Evolutionary conservation across 2,329 filamentous ascomycete genomes (phyloP).

Genomic region (Aureobasidium vineae): DNA sequence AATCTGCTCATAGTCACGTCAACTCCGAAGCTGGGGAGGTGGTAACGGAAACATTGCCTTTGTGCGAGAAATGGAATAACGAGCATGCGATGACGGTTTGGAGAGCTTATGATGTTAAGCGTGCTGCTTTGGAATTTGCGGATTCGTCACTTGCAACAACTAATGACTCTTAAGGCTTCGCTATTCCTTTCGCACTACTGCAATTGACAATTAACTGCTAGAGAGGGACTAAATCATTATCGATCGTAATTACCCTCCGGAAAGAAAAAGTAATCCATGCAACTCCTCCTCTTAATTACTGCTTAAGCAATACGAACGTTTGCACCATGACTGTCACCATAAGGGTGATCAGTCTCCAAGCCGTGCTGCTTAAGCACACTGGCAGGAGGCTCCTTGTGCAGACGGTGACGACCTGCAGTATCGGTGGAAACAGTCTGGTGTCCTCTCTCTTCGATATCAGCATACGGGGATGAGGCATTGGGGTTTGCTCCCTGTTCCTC

Average conservation of each 20-base stretch:
- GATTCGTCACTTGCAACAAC: too few relatives aligned
- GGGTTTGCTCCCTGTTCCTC: conserved; percentile 29
- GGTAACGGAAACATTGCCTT: background rate
- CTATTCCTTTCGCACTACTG: too few relatives aligned
- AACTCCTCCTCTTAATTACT: background rate
- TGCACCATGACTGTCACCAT: background rate
- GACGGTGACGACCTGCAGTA: conserved; percentile 37
- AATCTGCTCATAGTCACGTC: background rate
- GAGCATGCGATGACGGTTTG: conserved; percentile 9
- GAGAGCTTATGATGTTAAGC: conserved; percentile 12
- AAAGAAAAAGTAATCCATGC: background rate
- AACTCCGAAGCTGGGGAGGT: background rate
- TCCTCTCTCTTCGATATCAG: conserved; percentile 33
- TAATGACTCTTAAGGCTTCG: too few relatives aligned
- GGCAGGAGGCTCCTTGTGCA: conserved; percentile 45
- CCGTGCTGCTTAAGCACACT: conserved; percentile 36
- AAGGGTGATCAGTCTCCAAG: background rate
- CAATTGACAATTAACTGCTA: too few relatives aligned
- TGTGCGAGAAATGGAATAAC: background rate
- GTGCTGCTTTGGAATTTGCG: conserved; percentile 11
- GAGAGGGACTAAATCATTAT: background rate
- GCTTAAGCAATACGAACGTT: background rate
- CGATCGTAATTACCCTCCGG: background rate
- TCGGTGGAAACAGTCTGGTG: conserved; percentile 33
- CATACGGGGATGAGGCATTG: background rate